Base-by-base conservation (phyloP, 177 flowering plant genomes). In the Tripterygium wilfordii region DNA sequence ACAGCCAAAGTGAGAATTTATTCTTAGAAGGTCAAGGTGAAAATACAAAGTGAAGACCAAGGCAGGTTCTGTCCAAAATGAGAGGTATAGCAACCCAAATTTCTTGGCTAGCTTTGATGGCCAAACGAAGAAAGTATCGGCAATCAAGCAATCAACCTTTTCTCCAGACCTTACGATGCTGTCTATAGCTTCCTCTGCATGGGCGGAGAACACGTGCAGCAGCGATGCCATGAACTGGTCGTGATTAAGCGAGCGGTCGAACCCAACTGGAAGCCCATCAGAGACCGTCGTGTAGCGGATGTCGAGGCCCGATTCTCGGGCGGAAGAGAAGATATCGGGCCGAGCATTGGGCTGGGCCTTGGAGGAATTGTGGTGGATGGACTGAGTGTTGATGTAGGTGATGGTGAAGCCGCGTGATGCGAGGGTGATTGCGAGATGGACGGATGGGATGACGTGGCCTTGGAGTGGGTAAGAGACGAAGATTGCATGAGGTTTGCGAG, bases 41-140 rank as follows among this genome's bases (percentile, higher is more conserved):
- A 75, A 75, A 65, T 89, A 87, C 36, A 87, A 49, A 1, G 78
- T 53, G 33, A 76, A 77, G 17, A 80, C 88, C 39, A 87, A 61
- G 23, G 96, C 95, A 0, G 95, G 78, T 46, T 90, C 91, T 0
- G 95, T 87, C 88, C 90, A 90, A 43, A 80, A 90, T 0, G 96
- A 85, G n/a, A 79, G 69, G 31, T 80, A 54, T 0, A 64, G 9
- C 33, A 90, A 65, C 4, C 64, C 70, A 31, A 74, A 83, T 64
- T 76, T 88, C 63, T 64, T 67, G 0, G 91, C 86, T 6, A 90
- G 41, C 54, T 45, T 49, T 2, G 82, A 71, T 0, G 88, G 77
- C 88, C 94, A 90, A 3, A 82, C 91, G 23, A 71, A 85, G 77
- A 75, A 90, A 1, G 91, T 85, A 51, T 88, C 97, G 1, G 88